phyloP scores from a whole-genome alignment of 768 basidiomycete species.

The Hortiboletus campestris region DNA sequence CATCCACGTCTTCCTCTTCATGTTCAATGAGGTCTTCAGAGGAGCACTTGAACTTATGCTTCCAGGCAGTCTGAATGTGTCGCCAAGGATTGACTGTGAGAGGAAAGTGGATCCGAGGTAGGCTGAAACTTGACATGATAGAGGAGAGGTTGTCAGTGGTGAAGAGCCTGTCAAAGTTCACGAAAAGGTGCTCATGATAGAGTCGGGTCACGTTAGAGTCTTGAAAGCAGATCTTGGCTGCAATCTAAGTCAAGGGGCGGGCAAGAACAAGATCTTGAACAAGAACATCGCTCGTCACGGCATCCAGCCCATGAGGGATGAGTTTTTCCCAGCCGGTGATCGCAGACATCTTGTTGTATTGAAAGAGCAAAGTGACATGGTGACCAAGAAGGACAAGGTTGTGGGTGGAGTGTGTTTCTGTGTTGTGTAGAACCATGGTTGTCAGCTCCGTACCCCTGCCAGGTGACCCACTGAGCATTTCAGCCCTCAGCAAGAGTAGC shows the following conservation, averaged over 20 bases:
- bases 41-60: too few species aligned
- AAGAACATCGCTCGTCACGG: background rate
- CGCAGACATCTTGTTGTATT: background rate
- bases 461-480: background rate
- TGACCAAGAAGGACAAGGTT: background rate
- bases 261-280: background rate
- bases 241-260: background rate
- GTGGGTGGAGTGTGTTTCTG: background rate
- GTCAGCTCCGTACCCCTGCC: background rate
- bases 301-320: slow-evolving; percentile 3
- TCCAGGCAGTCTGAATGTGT: too few species aligned
- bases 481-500: background rate
- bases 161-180: too few species aligned
- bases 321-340: background rate
- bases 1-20: too few species aligned
- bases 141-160: too few species aligned
- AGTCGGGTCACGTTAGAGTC: too few species aligned
- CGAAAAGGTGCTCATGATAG: too few species aligned
- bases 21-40: too few species aligned
- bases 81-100: too few species aligned
- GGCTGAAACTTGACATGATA: too few species aligned
- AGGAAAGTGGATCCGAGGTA: too few species aligned
- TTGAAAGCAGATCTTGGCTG: background rate
- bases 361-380: background rate
- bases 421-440: background rate